Conservation (phyloP, 78 protist species). For the Protostelium mycophagum region DNA sequence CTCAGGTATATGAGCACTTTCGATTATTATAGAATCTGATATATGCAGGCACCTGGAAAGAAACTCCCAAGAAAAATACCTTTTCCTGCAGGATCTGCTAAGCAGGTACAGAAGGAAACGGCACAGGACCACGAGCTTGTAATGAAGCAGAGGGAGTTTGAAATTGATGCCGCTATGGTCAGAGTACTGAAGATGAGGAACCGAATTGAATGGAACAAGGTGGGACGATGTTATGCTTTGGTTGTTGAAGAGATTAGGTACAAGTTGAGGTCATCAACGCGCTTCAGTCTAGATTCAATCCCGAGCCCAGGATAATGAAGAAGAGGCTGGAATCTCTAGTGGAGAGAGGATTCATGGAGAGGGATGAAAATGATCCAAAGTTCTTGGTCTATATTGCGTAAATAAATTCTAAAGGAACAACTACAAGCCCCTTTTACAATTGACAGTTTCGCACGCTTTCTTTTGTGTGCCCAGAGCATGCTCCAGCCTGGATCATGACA, state of each 20-base stretch:
- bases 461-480: too few species aligned
- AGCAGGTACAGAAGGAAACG: not conserved
- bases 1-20: too few species aligned
- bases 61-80: not conserved
- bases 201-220: not conserved
- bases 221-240: not conserved
- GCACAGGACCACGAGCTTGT: not conserved
- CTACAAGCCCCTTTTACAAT: too few species aligned
- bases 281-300: not conserved
- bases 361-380: not conserved
- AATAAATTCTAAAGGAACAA: too few species aligned
- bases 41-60: not conserved
- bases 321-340: not conserved
- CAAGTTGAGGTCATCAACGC: not conserved
- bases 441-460: too few species aligned
- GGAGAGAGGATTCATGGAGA: not conserved
- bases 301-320: not conserved
- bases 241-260: not conserved
- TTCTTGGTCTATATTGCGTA: not conserved
- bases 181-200: not conserved
- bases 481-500: too few species aligned
- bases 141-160: not conserved
- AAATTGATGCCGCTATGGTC: not conserved
- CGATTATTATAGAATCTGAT: too few species aligned
- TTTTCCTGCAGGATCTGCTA: not conserved